A percentile compares a stretch with the other conserved stretches of the same genome.
These are phyloP conservation scores for Huntiella decipiens DNA, from an alignment of 2,329 filamentous ascomycete species.

Conservation along the genomic window DNA sequence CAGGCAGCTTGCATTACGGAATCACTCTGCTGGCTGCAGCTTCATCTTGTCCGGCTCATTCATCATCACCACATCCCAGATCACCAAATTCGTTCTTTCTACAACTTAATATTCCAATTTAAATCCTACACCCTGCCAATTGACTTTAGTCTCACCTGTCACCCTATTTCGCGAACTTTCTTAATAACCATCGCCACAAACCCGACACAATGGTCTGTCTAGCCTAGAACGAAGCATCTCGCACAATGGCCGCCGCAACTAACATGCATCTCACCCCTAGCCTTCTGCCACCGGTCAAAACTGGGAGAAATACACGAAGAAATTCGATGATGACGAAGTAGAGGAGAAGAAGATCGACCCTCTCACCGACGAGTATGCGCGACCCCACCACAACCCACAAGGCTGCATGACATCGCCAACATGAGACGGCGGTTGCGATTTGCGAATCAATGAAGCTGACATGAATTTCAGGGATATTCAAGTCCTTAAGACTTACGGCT, in stretches of 20 bases:
- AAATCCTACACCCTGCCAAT: not conserved
- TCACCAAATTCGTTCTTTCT: not conserved
- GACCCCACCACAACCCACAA: constrained; percentile 1
- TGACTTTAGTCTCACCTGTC: not conserved
- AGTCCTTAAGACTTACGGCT: constrained; percentile 96
- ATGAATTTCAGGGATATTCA: constrained; percentile 67
- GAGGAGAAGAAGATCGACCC: constrained; percentile 99
- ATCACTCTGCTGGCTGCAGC: constrained; percentile 7
- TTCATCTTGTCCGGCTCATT: not conserved
- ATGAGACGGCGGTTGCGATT: not conserved
- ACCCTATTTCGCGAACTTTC: not conserved
- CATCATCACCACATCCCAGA: not conserved
- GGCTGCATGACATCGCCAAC: constrained; percentile 15
- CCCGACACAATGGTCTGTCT: constrained; percentile 4
- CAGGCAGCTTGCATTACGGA: constrained; percentile 11
- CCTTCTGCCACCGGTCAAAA: constrained; percentile 81
- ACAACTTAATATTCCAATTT: not conserved
- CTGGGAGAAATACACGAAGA: constrained; percentile 99
- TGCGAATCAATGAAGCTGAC: constrained; percentile 11
- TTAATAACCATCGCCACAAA: constrained; percentile 1
- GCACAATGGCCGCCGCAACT: not conserved
- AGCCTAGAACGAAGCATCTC: not conserved
- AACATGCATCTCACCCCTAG: constrained; percentile 25
- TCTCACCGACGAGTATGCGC: constrained; percentile 75
- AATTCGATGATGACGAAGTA: constrained; percentile 86